These are phyloP conservation scores for Heracleum sosnowskyi DNA, from an alignment of 129 eudicot species.

Conservation along the genomic window DNA sequence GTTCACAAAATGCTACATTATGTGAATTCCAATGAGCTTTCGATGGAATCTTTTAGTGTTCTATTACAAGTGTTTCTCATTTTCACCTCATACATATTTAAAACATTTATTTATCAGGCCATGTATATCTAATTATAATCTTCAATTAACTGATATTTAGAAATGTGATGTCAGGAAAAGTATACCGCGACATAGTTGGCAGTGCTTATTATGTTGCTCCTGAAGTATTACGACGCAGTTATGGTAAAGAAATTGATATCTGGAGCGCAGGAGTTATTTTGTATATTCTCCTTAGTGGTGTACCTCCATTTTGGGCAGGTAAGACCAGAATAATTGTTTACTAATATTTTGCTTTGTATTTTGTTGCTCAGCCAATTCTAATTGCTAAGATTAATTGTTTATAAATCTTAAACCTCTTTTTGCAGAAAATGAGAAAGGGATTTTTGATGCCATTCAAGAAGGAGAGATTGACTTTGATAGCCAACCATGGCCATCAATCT, in stretches of 20 bases:
- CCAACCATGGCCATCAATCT: conserved; percentile 46
- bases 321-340: neutral
- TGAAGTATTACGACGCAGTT: conserved; percentile 56
- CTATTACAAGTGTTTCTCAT: neutral
- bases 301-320: conserved; percentile 90
- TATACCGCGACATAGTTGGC: conserved; percentile 64
- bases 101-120: neutral
- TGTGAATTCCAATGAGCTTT: too few relatives aligned
- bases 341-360: neutral
- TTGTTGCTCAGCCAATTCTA: neutral
- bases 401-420: neutral
- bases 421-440: conserved; percentile 46
- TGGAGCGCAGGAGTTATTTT: conserved; percentile 80
- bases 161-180: conserved; percentile 39
- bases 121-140: neutral
- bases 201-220: conserved; percentile 82
- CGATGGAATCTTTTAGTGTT: too few relatives aligned
- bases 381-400: neutral
- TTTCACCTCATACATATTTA: neutral
- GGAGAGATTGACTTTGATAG: conserved; percentile 41
- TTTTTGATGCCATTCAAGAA: conserved; percentile 38
- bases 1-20: neutral
- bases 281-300: conserved; percentile 66
- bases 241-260: conserved; percentile 68
- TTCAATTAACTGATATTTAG: neutral